phyloP scores from a whole-genome alignment of 2,329 filamentous ascomycete genomes.

The Byssothecium circinans region DNA sequence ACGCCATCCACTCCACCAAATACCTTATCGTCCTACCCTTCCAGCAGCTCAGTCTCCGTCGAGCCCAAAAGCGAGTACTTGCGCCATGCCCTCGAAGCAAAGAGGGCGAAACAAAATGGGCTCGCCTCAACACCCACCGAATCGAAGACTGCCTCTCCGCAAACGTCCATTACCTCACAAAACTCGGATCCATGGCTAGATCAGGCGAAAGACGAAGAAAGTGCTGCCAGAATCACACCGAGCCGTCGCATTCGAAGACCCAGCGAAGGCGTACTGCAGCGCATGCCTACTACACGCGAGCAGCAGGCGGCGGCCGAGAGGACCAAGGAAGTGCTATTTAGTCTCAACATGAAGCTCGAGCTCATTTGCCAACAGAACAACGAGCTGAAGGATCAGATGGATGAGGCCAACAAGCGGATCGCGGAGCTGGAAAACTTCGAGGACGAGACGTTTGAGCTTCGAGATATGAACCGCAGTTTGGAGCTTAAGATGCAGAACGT shows the following conservation, averaged over 20 bases:
- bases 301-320: conserved; percentile 30
- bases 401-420: conserved; percentile 26
- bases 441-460: conserved; percentile 30
- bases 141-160: conserved; percentile 3
- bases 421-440: conserved; percentile 31
- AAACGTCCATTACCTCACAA: conserved; percentile 23
- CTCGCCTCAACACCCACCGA: conserved; percentile 13
- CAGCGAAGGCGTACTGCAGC: conserved; percentile 26
- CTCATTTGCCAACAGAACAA: conserved; percentile 35
- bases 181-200: conserved; percentile 37
- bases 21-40: conserved; percentile 11
- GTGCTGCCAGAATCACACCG: conserved; percentile 14
- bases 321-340: conserved; percentile 31
- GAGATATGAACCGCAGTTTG: conserved; percentile 26
- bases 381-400: conserved; percentile 29
- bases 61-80: conserved; percentile 40
- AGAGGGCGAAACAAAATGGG: conserved; percentile 27
- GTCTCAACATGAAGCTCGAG: conserved; percentile 35
- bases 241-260: conserved; percentile 27
- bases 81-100: conserved; percentile 36
- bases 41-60: conserved; percentile 20
- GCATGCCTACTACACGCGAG: conserved; percentile 32
- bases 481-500: conserved; percentile 23
- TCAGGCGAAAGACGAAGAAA: conserved; percentile 30
- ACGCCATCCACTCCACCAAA: conserved; percentile 22